phyloP scores from a whole-genome alignment of 2,329 filamentous ascomycete genomes.

The Stagonosporopsis vannaccii region DNA sequence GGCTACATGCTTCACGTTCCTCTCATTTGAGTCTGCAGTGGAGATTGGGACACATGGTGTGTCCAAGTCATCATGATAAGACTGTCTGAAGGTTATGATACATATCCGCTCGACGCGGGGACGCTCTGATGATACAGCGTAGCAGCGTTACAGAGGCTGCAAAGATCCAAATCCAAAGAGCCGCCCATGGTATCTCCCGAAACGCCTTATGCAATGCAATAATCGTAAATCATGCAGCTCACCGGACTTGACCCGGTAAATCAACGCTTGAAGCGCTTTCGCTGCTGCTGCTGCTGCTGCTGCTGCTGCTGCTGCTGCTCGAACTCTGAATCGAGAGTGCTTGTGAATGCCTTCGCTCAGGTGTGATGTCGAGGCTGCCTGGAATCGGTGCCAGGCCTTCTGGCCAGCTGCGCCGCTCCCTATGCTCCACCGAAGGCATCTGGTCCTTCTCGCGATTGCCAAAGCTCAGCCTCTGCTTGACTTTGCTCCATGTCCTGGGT shows the following conservation, averaged over 20 bases:
- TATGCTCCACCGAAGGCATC: slow-evolving; percentile 40
- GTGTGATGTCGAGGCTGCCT: slow-evolving; percentile 8
- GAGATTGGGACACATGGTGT: not conserved
- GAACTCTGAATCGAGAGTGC: slow-evolving; percentile 12
- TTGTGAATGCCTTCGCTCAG: slow-evolving; percentile 7
- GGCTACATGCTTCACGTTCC: not conserved
- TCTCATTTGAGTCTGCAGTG: too few species aligned
- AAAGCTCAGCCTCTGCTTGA: slow-evolving; percentile 31
- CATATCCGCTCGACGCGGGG: not conserved
- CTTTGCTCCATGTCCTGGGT: slow-evolving; percentile 31
- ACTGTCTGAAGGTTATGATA: not conserved
- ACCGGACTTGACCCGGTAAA: not conserved
- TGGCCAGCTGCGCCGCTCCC: slow-evolving; percentile 42
- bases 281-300: slow-evolving; percentile 1
- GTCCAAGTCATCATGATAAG: not conserved
- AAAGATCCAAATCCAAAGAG: slow-evolving; percentile 5
- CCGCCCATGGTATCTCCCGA: slow-evolving; percentile 29
- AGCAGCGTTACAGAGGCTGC: not conserved
- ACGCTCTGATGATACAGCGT: not conserved
- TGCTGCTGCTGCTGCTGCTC: slow-evolving; percentile 2
- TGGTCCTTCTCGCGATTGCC: slow-evolving; percentile 28
- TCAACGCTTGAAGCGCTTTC: slow-evolving; percentile 5
- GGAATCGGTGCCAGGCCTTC: slow-evolving; percentile 30
- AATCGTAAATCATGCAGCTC: slow-evolving; percentile 12
- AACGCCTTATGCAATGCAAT: slow-evolving; percentile 25